Conservation (phyloP, 805 yeast genomes). For the Spathaspora girioi region DNA sequence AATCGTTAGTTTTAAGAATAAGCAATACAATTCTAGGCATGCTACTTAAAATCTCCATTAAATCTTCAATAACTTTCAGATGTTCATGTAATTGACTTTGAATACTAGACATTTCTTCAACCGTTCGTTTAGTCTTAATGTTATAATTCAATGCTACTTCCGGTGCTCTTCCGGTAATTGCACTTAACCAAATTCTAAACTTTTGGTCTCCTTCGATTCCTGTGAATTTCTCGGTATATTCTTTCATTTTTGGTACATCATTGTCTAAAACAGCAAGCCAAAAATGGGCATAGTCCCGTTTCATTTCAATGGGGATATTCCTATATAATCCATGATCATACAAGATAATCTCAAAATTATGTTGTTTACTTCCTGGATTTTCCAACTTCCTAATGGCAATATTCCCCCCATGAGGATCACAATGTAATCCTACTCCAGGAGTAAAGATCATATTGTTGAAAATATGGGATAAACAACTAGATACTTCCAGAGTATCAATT, state of each 20-base stretch:
- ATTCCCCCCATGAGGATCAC: conserved; percentile 99
- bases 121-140: conserved; percentile 47
- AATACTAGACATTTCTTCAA: conserved; percentile 67
- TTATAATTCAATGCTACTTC: conserved; percentile 69
- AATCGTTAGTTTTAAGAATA: conserved; percentile 89
- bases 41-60: conserved; percentile 73
- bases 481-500: conserved; percentile 75
- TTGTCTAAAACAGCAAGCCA: conserved; percentile 87
- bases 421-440: conserved; percentile 87
- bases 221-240: conserved; percentile 76
- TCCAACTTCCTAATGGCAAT: conserved; percentile 63
- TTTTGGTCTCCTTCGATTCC: conserved; percentile 67
- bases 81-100: conserved; percentile 53
- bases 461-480: conserved; percentile 81
- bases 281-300: conserved; percentile 81
- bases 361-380: conserved; percentile 39
- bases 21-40: conserved; percentile 85
- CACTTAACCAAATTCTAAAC: conserved; percentile 84
- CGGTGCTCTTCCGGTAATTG: conserved; percentile 91
- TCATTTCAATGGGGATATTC: conserved; percentile 69
- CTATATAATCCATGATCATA: conserved; percentile 96
- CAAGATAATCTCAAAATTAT: conserved; percentile 85
- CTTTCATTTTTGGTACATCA: conserved; percentile 60
- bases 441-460: conserved; percentile 95
- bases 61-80: conserved; percentile 61